Percentiles rank a stretch among this genome's conserved stretches.
These are phyloP conservation scores for Dissophora ornata DNA, from an alignment of 192 early-diverging fungal genomes.

Conservation along the genomic window DNA sequence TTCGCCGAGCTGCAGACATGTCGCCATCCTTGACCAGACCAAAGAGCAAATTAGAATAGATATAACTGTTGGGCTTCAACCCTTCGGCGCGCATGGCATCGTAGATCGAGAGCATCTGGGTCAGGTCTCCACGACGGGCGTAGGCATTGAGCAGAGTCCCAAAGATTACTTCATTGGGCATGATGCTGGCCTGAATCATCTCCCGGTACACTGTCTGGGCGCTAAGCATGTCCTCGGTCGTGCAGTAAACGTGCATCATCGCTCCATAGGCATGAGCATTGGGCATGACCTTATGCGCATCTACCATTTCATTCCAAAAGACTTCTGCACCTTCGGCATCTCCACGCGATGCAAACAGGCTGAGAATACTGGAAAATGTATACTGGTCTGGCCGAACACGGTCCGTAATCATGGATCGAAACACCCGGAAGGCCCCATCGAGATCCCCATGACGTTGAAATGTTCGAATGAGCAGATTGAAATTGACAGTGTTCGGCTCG, in stretches of 20 bases:
- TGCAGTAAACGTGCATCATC: slow-evolving; percentile 82
- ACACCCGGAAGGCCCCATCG: slow-evolving; percentile 54
- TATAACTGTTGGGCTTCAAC: slow-evolving; percentile 56
- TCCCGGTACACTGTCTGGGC: slow-evolving; percentile 87
- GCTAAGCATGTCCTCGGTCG: slow-evolving; percentile 69
- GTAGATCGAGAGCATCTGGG: slow-evolving; percentile 57
- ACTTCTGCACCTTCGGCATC: slow-evolving; percentile 42
- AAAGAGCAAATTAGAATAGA: slow-evolving; percentile 58
- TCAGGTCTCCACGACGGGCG: slow-evolving; percentile 59
- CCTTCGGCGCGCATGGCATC: slow-evolving; percentile 54
- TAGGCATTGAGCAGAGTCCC: slow-evolving; percentile 86
- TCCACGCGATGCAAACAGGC: slow-evolving; percentile 58
- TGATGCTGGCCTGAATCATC: slow-evolving; percentile 75
- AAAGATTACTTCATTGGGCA: slow-evolving; percentile 80
- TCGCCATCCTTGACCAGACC: slow-evolving; percentile 56
- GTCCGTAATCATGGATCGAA: slow-evolving; percentile 47
- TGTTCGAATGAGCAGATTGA: slow-evolving; percentile 58
- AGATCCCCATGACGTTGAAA: slow-evolving; percentile 58
- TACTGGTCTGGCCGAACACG: slow-evolving; percentile 54
- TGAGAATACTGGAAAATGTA: slow-evolving; percentile 63
- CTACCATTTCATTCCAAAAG: slow-evolving; percentile 62
- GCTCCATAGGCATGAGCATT: slow-evolving; percentile 69
- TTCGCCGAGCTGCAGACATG: slow-evolving; percentile 40
- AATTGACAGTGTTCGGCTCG: slow-evolving; percentile 54
- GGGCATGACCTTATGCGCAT: slow-evolving; percentile 41